Conservation (phyloP, 768 basidiomycete species). For the Mycena olivaceomarginata region DNA sequence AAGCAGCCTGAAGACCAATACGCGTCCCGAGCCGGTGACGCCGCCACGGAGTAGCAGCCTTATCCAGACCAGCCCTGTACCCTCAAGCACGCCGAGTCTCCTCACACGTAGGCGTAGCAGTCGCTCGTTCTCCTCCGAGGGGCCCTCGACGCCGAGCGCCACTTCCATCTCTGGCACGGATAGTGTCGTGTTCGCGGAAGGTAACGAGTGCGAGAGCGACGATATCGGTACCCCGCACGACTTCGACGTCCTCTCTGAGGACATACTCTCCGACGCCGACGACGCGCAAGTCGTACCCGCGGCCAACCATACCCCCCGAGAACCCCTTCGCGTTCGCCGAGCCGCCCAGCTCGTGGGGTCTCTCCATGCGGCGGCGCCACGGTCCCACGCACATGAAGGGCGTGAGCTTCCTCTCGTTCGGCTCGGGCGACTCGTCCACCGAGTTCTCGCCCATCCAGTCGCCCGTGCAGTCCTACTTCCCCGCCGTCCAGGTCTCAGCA, state of each 20-base stretch:
- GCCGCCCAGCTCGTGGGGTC: constrained; percentile 19
- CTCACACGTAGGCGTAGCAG: constrained; percentile 29
- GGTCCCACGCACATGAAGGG: constrained; percentile 23
- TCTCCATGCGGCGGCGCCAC: constrained; percentile 26
- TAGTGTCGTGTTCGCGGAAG: background rate
- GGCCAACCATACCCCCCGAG: background rate
- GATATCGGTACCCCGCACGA: constrained; percentile 21
- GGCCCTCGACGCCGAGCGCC: constrained; percentile 31
- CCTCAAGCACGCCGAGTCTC: constrained; percentile 35
- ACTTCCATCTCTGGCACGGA: constrained; percentile 10
- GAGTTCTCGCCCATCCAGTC: constrained; percentile 16
- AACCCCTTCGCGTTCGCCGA: background rate
- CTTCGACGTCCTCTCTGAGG: background rate
- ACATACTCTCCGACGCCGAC: constrained; percentile 6
- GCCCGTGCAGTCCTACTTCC: background rate
- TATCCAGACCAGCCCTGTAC: background rate
- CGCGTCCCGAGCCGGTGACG: background rate
- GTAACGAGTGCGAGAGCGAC: background rate
- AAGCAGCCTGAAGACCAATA: constrained; percentile 14
- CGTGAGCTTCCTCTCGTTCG: constrained; percentile 33
- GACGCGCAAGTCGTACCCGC: background rate
- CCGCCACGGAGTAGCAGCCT: constrained; percentile 36
- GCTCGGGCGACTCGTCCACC: constrained; percentile 30
- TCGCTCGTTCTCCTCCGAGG: constrained; percentile 35
- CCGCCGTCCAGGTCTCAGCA: background rate